A percentile compares a stretch with the other conserved stretches of the same genome.
These are phyloP conservation scores for Aspergillus japonicus DNA, from an alignment of 2,329 filamentous ascomycete genomes.

Conservation along the genomic window DNA sequence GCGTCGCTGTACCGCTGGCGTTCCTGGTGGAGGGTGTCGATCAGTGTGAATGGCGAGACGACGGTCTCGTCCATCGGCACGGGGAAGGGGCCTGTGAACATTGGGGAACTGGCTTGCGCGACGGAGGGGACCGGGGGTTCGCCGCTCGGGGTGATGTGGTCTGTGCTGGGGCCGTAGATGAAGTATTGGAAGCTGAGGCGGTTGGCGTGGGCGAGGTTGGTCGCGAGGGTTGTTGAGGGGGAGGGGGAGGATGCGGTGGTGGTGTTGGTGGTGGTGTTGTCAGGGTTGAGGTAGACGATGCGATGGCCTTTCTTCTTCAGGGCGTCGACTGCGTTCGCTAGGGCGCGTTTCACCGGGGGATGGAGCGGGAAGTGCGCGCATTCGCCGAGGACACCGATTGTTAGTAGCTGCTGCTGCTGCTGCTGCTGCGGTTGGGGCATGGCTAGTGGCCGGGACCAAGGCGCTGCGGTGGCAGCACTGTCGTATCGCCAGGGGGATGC, in stretches of 20 bases:
- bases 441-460: constrained; percentile 42
- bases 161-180: constrained; percentile 20
- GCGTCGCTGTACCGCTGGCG: constrained; percentile 33
- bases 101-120: constrained; percentile 20
- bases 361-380: constrained; percentile 52
- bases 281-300: constrained; percentile 36
- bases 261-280: constrained; percentile 28
- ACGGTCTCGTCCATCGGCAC: constrained; percentile 20
- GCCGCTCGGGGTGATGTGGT: constrained; percentile 38
- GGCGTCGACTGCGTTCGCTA: constrained; percentile 41
- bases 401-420: constrained; percentile 29
- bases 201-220: constrained; percentile 30
- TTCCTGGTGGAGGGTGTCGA: constrained; percentile 46
- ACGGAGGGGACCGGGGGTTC: constrained; percentile 49
- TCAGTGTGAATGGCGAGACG: constrained; percentile 35
- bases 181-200: constrained; percentile 46
- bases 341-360: constrained; percentile 49
- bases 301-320: constrained; percentile 48
- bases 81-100: constrained; percentile 32
- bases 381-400: constrained; percentile 51
- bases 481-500: constrained; percentile 50
- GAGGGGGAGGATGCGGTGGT: neutral
- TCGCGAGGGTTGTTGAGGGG: neutral
- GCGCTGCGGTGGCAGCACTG: constrained; percentile 40
- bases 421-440: neutral